A percentile compares a stretch with the other conserved stretches of the same genome.
Evolutionary conservation across 2,329 filamentous ascomycete genomes (phyloP).

Genomic region (Cladosporium cucumerinum): DNA sequence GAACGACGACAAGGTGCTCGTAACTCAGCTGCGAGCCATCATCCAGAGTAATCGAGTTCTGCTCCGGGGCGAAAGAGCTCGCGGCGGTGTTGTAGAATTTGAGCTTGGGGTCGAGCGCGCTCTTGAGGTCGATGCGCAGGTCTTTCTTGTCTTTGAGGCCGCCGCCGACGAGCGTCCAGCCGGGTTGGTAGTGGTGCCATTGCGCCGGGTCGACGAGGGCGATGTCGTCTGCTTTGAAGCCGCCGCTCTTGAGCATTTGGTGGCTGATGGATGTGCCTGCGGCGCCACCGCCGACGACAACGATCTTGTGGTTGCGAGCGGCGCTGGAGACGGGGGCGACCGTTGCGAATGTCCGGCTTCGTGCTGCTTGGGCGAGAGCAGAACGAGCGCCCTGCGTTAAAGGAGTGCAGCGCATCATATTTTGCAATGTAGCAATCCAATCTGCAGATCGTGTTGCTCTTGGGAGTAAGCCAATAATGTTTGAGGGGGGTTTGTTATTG

Average conservation of each 20-base stretch:
- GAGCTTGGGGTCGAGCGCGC: conserved; percentile 58
- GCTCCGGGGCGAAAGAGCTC: conserved; percentile 50
- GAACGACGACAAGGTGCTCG: conserved; percentile 62
- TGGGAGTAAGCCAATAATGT: background rate
- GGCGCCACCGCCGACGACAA: conserved; percentile 64
- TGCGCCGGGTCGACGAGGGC: conserved; percentile 61
- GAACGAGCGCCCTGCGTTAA: conserved; percentile 1
- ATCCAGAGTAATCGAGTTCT: conserved; percentile 55
- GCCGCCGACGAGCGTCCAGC: conserved; percentile 66
- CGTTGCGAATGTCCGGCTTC: conserved; percentile 7
- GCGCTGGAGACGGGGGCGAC: conserved; percentile 17
- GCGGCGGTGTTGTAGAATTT: conserved; percentile 58
- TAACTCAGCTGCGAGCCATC: conserved; percentile 58
- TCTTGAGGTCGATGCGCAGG: conserved; percentile 50
- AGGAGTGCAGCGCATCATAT: conserved; percentile 8
- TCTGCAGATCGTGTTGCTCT: background rate
- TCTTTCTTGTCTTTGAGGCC: conserved; percentile 63
- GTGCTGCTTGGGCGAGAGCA: background rate
- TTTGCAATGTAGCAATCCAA: background rate
- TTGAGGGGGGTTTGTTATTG: background rate
- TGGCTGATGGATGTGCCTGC: conserved; percentile 65
- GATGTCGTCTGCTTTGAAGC: conserved; percentile 58
- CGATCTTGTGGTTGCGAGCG: conserved; percentile 57
- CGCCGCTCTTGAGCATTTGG: conserved; percentile 60
- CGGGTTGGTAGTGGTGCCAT: conserved; percentile 67